Evolutionary conservation across 148 eudicot species (phyloP).

Genomic region (Silene uniflora): DNA sequence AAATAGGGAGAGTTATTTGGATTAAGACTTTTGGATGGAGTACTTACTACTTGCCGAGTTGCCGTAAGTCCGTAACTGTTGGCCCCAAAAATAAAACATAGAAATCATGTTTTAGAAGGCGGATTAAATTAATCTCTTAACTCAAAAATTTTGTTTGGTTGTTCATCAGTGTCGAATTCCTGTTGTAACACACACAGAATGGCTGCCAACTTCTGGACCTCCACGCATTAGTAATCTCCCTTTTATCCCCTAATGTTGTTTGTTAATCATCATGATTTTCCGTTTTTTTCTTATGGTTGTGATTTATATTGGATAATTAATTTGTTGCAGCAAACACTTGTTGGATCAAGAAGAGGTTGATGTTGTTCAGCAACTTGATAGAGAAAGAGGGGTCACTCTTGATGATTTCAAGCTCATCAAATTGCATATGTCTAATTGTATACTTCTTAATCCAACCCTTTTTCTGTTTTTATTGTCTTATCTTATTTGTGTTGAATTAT

Average conservation of each 20-base stretch:
- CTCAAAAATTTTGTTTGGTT: no score
- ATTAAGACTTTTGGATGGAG: no score
- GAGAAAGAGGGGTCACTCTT: conserved; percentile 75
- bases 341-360: conserved; percentile 86
- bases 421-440: conserved; percentile 88
- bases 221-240: conserved; percentile 67
- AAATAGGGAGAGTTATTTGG: no score
- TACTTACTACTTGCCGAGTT: no score
- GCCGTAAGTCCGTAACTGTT: no score
- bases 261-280: background rate
- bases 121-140: no score
- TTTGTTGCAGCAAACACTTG: conserved; percentile 56
- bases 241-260: background rate
- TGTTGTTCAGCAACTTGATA: conserved; percentile 68
- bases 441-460: conserved; percentile 14
- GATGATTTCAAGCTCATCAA: conserved; percentile 92
- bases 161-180: background rate
- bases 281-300: background rate
- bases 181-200: conserved; percentile 22
- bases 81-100: no score
- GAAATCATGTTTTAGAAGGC: no score
- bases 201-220: conserved; percentile 99
- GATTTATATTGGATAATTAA: background rate
- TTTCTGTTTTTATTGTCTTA: background rate
- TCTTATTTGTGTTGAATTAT: no score